Evolutionary conservation across 345 rosid genomes (phyloP).

Genomic region (Balakata baccata): DNA sequence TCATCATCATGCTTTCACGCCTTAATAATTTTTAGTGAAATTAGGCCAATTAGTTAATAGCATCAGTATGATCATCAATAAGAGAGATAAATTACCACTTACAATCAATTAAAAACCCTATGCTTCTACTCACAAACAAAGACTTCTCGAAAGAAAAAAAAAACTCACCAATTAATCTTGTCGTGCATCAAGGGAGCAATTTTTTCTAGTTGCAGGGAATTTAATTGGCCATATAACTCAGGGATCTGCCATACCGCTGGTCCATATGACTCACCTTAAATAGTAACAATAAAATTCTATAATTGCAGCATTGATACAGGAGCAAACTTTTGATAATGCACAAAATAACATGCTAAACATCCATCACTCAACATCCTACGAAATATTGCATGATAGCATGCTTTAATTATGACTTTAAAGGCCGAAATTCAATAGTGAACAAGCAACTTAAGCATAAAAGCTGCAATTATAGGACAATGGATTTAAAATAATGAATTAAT

Average conservation of each 20-base stretch:
- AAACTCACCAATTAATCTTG: conserved; percentile 76
- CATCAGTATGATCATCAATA: not conserved
- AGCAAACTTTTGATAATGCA: not conserved
- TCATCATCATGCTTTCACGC: not conserved
- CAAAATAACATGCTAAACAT: not conserved
- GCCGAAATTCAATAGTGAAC: not conserved
- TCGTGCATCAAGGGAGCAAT: conserved; percentile 84
- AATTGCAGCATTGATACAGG: not conserved
- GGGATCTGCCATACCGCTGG: conserved; percentile 96
- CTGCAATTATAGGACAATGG: not conserved
- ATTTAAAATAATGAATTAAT: not conserved
- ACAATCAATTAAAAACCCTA: not conserved
- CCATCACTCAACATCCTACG: not conserved
- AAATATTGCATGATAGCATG: not conserved
- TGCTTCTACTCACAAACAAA: not conserved
- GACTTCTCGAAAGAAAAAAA: conserved; percentile 8
- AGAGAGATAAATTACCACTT: not conserved
- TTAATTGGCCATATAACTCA: conserved; percentile 84
- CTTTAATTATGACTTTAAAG: not conserved
- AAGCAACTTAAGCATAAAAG: not conserved
- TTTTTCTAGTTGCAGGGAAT: conserved; percentile 78
- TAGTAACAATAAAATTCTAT: conserved; percentile 16
- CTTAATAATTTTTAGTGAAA: not conserved
- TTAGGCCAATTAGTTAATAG: not conserved
- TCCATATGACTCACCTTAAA: conserved; percentile 72